A percentile compares a stretch with the other conserved stretches of the same genome.
Evolutionary conservation across 306 rosid genomes (phyloP).

Genomic region (Betula pendula): DNA sequence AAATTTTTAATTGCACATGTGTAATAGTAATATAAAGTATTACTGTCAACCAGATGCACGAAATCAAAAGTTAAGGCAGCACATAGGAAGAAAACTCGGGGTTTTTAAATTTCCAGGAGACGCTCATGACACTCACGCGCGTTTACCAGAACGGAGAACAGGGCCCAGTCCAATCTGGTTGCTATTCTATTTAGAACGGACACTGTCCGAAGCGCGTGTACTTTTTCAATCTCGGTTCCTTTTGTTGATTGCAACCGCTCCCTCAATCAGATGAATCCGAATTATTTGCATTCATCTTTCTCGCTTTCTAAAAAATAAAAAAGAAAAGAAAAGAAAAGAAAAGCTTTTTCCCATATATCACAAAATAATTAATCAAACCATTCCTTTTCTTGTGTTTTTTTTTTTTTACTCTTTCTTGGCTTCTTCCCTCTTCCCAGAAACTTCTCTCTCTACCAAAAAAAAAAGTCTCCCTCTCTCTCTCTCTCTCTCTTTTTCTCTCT

Average conservation of each 20-base stretch:
- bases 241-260: conserved; percentile 44
- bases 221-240: conserved; percentile 43
- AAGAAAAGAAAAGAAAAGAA: not conserved
- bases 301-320: not conserved
- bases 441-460: conserved; percentile 14
- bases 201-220: too few relatives aligned
- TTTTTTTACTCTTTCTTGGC: not conserved
- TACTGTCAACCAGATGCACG: too few relatives aligned
- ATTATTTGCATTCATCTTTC: not conserved
- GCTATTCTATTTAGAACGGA: too few relatives aligned
- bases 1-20: too few relatives aligned
- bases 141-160: too few relatives aligned
- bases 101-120: too few relatives aligned
- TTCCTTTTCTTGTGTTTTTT: not conserved
- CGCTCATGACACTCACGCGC: too few relatives aligned
- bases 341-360: not conserved
- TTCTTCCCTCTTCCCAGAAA: conserved; percentile 35
- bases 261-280: not conserved
- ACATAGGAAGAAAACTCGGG: too few relatives aligned
- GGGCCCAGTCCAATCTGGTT: too few relatives aligned
- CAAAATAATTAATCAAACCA: not conserved
- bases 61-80: too few relatives aligned
- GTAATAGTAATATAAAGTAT: too few relatives aligned
- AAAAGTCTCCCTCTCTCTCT: not conserved
- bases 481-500: not conserved